Evolutionary conservation across 2,329 filamentous ascomycete genomes (phyloP), one percentile per base, ranked within the genome.

Genomic region (Diplodia intermedia): DNA sequence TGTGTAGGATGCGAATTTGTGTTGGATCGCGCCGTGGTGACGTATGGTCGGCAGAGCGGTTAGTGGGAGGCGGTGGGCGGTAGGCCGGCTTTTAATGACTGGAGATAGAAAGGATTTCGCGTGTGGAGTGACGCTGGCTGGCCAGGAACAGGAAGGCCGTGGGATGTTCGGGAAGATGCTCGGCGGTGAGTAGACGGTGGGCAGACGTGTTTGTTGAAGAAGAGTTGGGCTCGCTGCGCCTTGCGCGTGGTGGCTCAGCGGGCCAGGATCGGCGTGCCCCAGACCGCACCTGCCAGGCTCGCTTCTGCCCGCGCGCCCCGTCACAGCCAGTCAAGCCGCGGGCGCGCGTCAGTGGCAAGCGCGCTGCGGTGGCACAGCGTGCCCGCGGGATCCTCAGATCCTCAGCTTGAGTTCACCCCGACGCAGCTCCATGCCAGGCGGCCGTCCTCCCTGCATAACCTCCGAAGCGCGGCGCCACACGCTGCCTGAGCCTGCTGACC

Each of bases 401-500:
- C 40, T 36, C 40, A 20, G 12, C 4, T 6, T 55, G 52, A 55
- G 9, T 56, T 38, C 40, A 3, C 11, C n/a, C 43, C 55, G 23
- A 43, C 36, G 23, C 23, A 14, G 31, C 31, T 20, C 15, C 31
- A 33, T 33, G 31, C 31, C 31, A 9, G 31, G 31, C 31, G 31
- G 8, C 31, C 8, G 31, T 6, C n/a, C 38, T 3, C 23, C 40
- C 40, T 61, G 56, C 40, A 47, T 52, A 63, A 52, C 29, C 60
- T 63, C 60, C 49, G 52, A 54, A 6, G 14, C 62, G 7, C 12
- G 26, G 20, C 49, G 62, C 62, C 62, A 65, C 49, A 63, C 62
- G 62, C 62, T 29, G 49, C 33, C 38, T 11, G 50, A 43, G 50
- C 62, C 62, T 55, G 62, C 62, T 65, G 62, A 65, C 50, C 62